These are phyloP conservation scores for Saccharomyces eubayanus DNA, from an alignment of 805 yeast genomes.

Conservation along the genomic window DNA sequence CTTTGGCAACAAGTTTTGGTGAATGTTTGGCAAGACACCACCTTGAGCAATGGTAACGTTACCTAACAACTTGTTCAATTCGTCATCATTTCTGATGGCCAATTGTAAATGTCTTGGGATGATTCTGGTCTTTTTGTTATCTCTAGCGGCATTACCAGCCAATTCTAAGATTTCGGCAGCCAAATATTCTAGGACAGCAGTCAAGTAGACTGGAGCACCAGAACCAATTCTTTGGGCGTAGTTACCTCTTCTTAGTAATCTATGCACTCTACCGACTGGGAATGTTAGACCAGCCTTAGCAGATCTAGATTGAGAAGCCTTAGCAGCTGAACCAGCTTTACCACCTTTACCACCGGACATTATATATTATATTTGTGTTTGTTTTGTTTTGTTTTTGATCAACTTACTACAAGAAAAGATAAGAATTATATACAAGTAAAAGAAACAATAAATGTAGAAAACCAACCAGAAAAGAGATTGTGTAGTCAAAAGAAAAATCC, in stretches of 20 bases:
- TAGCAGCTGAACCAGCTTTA: conserved; percentile 90
- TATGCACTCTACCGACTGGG: conserved; percentile 99
- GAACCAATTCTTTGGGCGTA: conserved; percentile 98
- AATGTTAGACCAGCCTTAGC: conserved; percentile 97
- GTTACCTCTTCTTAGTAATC: conserved; percentile 93
- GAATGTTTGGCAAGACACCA: conserved; percentile 98
- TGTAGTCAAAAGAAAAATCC: background rate
- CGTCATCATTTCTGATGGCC: conserved; percentile 98
- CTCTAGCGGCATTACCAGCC: conserved; percentile 99
- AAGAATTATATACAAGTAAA: background rate
- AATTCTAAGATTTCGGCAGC: conserved; percentile 97
- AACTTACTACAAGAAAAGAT: background rate
- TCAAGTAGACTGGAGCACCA: conserved; percentile 97
- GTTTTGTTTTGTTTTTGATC: conserved; percentile 2
- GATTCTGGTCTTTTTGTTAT: conserved; percentile 97
- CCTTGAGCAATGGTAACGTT: conserved; percentile 97
- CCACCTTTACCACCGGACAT: conserved; percentile 76
- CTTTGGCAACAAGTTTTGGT: conserved; percentile 83
- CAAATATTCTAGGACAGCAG: conserved; percentile 93
- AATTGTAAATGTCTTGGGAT: conserved; percentile 97
- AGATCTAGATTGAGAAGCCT: conserved; percentile 96
- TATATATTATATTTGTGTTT: conserved; percentile 5
- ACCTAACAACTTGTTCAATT: conserved; percentile 84
- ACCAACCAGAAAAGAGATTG: background rate
- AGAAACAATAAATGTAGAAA: background rate